These are phyloP conservation scores for Arabidopsis hybrid DNA, from an alignment of 441 rosid species.

Conservation along the genomic window DNA sequence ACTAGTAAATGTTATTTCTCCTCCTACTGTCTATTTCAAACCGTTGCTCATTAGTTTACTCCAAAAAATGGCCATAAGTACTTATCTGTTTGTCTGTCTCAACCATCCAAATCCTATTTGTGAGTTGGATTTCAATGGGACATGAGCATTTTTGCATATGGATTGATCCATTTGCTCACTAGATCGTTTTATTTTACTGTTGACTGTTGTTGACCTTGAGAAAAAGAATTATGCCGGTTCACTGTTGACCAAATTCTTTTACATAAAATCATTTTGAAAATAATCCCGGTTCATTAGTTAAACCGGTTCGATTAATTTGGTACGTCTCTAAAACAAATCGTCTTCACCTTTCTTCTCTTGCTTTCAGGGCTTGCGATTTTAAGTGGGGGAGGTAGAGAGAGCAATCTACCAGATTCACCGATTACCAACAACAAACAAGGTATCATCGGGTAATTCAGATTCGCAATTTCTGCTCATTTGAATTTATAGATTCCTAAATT, in stretches of 20 bases:
- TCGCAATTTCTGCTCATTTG: not conserved
- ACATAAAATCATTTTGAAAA: too few species aligned
- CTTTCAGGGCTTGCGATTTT: not conserved
- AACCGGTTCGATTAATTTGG: conserved; percentile 3
- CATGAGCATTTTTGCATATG: not conserved
- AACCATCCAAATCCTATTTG: too few species aligned
- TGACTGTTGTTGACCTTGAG: too few species aligned
- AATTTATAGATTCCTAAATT: not conserved
- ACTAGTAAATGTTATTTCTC: not conserved
- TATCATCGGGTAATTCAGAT: conserved; percentile 2
- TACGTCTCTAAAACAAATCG: not conserved
- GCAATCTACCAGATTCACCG: conserved; percentile 6
- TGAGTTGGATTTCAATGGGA: not conserved
- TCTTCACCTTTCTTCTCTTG: not conserved
- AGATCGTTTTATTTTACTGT: too few species aligned
- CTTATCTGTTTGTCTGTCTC: too few species aligned
- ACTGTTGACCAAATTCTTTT: not conserved
- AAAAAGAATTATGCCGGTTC: too few species aligned
- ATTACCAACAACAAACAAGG: not conserved
- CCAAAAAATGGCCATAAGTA: too few species aligned
- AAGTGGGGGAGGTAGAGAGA: not conserved
- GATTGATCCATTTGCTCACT: too few species aligned
- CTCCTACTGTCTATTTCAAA: too few species aligned
- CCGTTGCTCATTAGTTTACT: not conserved
- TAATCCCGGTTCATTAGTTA: not conserved